These are phyloP conservation scores for Leccinum subspadiceum DNA, from an alignment of 1,284 basidiomycete genomes.

Conservation along the genomic window DNA sequence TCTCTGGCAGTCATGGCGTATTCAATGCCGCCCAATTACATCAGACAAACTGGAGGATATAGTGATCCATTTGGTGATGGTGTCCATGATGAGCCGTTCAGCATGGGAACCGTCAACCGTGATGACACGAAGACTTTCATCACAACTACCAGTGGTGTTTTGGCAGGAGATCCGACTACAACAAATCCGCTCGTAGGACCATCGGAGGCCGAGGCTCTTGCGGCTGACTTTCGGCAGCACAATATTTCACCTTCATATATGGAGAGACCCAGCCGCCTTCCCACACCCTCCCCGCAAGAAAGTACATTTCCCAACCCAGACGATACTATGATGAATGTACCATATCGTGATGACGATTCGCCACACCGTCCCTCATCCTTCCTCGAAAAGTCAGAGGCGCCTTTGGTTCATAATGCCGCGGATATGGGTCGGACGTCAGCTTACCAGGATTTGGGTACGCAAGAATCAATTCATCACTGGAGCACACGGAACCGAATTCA, in stretches of 20 bases:
- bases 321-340: slow-evolving; percentile 5
- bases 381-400: slow-evolving; percentile 38
- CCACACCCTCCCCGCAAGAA: slow-evolving; percentile 16
- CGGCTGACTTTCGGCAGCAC: slow-evolving; percentile 27
- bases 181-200: slow-evolving; percentile 7
- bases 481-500: neutral
- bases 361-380: slow-evolving; percentile 17
- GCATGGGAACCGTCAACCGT: slow-evolving; percentile 5
- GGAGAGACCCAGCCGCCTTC: slow-evolving; percentile 10
- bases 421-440: slow-evolving; percentile 37
- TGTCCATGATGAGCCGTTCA: slow-evolving; percentile 24
- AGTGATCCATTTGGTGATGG: slow-evolving; percentile 31
- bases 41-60: slow-evolving; percentile 8
- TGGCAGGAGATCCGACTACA: slow-evolving; percentile 9
- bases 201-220: slow-evolving; percentile 28
- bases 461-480: neutral
- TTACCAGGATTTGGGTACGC: slow-evolving; percentile 58
- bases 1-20: slow-evolving; percentile 29
- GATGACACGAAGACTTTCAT: slow-evolving; percentile 24
- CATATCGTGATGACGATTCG: slow-evolving; percentile 31
- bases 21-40: slow-evolving; percentile 10
- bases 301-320: slow-evolving; percentile 1
- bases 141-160: slow-evolving; percentile 23
- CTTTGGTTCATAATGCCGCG: slow-evolving; percentile 47
- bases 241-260: slow-evolving; percentile 12